phyloP scores from a whole-genome alignment of 2,329 filamentous ascomycete species.

The Aspergillus ochraceoroseus region DNA sequence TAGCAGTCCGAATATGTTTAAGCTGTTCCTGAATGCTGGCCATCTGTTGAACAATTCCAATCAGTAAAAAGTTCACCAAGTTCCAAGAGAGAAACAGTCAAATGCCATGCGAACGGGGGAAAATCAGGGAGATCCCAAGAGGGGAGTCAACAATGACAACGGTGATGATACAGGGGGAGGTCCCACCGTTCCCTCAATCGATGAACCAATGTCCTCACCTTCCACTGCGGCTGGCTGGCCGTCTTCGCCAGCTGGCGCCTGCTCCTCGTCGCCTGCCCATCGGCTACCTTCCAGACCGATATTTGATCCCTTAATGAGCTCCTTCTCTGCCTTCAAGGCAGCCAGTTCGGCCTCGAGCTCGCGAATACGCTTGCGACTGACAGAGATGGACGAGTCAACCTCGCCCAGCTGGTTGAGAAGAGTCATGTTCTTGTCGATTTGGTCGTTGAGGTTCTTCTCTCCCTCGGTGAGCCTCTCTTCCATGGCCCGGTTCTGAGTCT shows the following conservation, averaged over 20 bases:
- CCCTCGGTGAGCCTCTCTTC: conserved; percentile 33
- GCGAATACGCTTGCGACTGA: conserved; percentile 35
- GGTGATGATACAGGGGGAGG: conserved; percentile 37
- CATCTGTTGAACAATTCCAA: conserved; percentile 34
- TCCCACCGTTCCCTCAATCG: conserved; percentile 48
- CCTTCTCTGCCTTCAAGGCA: conserved; percentile 33
- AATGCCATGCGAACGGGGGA: conserved; percentile 31
- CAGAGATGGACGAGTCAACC: conserved; percentile 35
- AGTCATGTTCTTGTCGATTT: conserved; percentile 42
- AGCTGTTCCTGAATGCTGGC: conserved; percentile 47
- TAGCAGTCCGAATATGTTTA: conserved; percentile 44
- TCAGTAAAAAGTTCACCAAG: conserved; percentile 22
- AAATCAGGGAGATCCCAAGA: conserved; percentile 27
- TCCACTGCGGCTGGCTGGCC: conserved; percentile 37
- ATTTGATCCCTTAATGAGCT: conserved; percentile 27
- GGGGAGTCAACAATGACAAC: conserved; percentile 19
- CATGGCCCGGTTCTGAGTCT: conserved; percentile 28
- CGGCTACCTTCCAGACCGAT: conserved; percentile 39
- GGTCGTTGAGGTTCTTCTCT: conserved; percentile 37
- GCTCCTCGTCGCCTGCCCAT: conserved; percentile 38
- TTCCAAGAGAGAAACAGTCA: too few relatives aligned
- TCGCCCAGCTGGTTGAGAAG: conserved; percentile 40
- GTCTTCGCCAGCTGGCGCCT: conserved; percentile 28
- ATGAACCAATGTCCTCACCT: conserved; percentile 47
- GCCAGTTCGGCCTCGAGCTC: conserved; percentile 40